Evolutionary conservation across 2,329 filamentous ascomycete species (phyloP).

Genomic region (Calonectria pseudoturangicola): DNA sequence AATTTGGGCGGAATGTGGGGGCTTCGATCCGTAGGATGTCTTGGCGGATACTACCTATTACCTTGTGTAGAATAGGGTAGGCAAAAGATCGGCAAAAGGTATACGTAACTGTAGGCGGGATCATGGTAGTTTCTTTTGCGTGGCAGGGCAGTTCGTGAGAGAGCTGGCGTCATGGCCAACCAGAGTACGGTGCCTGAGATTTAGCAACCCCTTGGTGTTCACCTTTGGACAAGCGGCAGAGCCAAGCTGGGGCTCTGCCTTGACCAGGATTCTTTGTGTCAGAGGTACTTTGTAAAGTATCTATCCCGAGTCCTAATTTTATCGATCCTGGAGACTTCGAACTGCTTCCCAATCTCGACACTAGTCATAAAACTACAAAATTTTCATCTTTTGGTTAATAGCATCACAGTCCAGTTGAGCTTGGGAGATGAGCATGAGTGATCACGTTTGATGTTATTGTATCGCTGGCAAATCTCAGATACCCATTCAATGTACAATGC

Average conservation of each 20-base stretch:
- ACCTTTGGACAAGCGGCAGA: background rate
- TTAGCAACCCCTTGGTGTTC: background rate
- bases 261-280: background rate
- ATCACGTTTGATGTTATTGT: too few species aligned
- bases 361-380: too few species aligned
- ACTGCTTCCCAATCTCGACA: too few species aligned
- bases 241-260: too few species aligned
- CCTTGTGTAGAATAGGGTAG: background rate
- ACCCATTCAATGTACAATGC: background rate
- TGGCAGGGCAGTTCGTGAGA: background rate
- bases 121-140: background rate
- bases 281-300: too few species aligned
- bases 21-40: background rate
- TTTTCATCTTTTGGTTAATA: too few species aligned
- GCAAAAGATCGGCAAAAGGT: background rate
- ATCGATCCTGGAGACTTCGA: too few species aligned
- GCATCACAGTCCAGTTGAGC: too few species aligned
- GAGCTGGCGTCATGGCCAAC: background rate
- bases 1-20: background rate
- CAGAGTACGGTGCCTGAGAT: background rate
- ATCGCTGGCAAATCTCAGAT: too few species aligned
- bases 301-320: too few species aligned
- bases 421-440: too few species aligned
- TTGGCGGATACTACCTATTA: background rate
- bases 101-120: background rate